Conservation (phyloP, 73 alveolate genomes). For the Diophrys appendiculata region DNA sequence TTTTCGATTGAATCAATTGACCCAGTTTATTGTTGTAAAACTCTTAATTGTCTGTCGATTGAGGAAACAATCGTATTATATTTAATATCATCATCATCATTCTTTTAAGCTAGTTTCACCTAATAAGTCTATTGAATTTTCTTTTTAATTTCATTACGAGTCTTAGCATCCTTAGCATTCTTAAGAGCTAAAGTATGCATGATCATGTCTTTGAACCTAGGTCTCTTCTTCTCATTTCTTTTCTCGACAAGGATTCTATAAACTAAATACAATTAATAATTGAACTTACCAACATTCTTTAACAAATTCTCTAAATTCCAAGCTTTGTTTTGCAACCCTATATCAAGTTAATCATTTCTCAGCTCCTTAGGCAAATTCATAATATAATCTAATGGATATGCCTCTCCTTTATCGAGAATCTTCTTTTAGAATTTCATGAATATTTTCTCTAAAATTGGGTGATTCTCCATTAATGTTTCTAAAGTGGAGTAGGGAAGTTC, state of each 20-base stretch:
- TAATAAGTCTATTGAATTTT: too few species aligned
- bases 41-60: background rate
- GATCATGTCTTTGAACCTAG: background rate
- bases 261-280: too few species aligned
- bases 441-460: constrained; percentile 22
- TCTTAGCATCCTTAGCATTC: background rate
- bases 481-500: constrained; percentile 3
- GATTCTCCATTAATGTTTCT: constrained; percentile 1
- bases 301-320: background rate
- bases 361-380: constrained; percentile 8
- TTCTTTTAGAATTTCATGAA: constrained; percentile 30
- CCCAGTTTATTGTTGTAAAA: background rate
- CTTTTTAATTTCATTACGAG: background rate
- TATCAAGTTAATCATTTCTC: background rate
- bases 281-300: too few species aligned
- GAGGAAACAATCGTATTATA: background rate
- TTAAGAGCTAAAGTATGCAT: background rate
- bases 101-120: background rate
- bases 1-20: background rate
- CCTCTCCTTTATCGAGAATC: constrained; percentile 6
- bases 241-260: background rate
- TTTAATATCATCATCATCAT: background rate
- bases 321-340: background rate
- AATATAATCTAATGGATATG: constrained; percentile 52
- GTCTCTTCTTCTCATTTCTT: background rate